Conservation (phyloP, 768 basidiomycete genomes). For the Auricularia sp. region DNA sequence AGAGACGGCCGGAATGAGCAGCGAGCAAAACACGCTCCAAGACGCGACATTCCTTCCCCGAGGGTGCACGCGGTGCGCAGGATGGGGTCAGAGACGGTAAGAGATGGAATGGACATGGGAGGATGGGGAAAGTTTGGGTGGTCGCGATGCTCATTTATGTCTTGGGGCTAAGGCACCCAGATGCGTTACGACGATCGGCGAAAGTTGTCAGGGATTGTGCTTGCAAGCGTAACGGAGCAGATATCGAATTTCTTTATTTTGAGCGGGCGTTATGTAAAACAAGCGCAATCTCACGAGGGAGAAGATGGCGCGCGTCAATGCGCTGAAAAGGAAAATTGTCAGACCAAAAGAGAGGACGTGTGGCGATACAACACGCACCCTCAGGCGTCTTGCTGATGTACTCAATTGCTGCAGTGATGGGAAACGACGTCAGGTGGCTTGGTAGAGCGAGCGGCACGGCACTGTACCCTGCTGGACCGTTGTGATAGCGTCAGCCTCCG, state of each 20-base stretch:
- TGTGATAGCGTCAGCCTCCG: conserved; percentile 89
- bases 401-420: conserved; percentile 62
- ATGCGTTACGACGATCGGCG: background rate
- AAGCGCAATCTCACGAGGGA: background rate
- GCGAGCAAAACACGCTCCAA: background rate
- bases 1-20: background rate
- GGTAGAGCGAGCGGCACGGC: conserved; percentile 10
- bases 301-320: conserved; percentile 1
- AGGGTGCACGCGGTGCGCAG: conserved; percentile 45
- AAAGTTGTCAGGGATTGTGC: background rate
- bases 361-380: conserved; percentile 35
- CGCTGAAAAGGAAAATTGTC: background rate
- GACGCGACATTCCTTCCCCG: conserved; percentile 44
- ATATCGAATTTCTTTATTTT: background rate
- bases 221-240: background rate
- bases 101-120: background rate
- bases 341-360: background rate
- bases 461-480: conserved; percentile 79
- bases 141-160: background rate
- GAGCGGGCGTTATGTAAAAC: background rate
- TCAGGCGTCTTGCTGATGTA: conserved; percentile 91
- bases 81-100: conserved; percentile 29
- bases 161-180: background rate
- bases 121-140: background rate
- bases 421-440: background rate